A percentile compares a stretch with the other conserved stretches of the same genome.
Conservation (phyloP, 768 basidiomycete genomes). For the Naganishia randhawae region DNA sequence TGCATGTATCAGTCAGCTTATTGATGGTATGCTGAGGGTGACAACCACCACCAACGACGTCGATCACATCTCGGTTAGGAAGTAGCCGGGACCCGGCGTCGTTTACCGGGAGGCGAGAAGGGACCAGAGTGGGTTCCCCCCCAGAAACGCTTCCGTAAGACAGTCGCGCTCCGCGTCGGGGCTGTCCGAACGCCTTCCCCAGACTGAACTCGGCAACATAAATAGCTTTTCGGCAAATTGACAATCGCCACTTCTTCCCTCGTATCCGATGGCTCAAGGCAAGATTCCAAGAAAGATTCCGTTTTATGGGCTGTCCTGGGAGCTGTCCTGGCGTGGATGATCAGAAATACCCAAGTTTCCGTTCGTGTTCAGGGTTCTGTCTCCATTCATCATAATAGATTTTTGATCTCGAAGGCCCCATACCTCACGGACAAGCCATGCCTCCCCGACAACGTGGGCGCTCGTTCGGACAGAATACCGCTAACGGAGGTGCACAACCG, state of each 20-base stretch:
- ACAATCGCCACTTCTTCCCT: neutral
- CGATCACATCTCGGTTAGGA: no score
- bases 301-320: neutral
- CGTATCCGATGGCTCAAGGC: neutral
- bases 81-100: no score
- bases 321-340: neutral
- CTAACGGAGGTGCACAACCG: neutral
- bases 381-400: neutral
- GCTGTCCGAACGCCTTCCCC: no score
- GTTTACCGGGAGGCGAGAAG: no score
- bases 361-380: neutral
- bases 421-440: neutral
- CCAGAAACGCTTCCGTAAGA: no score
- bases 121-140: no score
- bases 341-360: neutral
- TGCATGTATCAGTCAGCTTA: no score
- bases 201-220: slow-evolving; percentile 15
- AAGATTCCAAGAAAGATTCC: neutral
- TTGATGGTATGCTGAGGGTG: no score
- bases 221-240: slow-evolving; percentile 10
- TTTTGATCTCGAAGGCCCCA: neutral
- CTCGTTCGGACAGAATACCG: slow-evolving; percentile 7
- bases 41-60: no score
- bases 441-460: slow-evolving; percentile 9
- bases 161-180: no score